Base-by-base conservation (phyloP, 2,329 filamentous ascomycete genomes). In the Penicillium brasilianum region DNA sequence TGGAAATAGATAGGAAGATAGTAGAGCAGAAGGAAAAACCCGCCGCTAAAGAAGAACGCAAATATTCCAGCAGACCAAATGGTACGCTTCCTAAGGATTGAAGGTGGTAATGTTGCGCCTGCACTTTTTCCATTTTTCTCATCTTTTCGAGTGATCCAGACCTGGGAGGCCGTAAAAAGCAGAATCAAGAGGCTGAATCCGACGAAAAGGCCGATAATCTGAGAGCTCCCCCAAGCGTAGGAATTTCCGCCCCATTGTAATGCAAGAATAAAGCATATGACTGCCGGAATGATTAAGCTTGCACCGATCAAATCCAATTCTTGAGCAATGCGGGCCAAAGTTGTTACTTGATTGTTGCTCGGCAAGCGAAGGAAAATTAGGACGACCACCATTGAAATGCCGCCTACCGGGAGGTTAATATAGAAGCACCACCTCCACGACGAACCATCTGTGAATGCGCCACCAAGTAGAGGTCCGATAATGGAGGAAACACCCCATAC, bases 61-160 rank as follows among this genome's bases (percentile, higher is more conserved):
- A 74, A 79, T 60, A 71, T 70, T 4, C 67, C 59, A 36, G 72
- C 68, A 39, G 71, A 60, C 11, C 74, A 69, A 20, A 80, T 70
- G 39, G 71, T 78, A 22, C 83, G 77, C 64, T 82, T 77, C 57
- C 74, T 78, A 66, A 85, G 77, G 52, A 86, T 77, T 16, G 80
- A 74, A 34, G 81, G 82, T 28, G 84, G 84, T n/a, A 86, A 71
- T 8, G 81, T 82, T 7, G 80, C 83, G 16, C n/a, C 20, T 34
- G 28, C n/a, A 8, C 53, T 48, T 41, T 55, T 55, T 28, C 8
- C 6, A 46, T 44, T 44, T 25, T 54, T 54, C 37, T 54, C 51
- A 14, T 49, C 46, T 49, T 30, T 36, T 22, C 51, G 36, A 54
- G 16, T 54, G n/a, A 54, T 54, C 16, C 20, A 54, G 37, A 43